A percentile compares a stretch with the other conserved stretches of the same genome.
These are phyloP conservation scores for Cryphonectria nitschkei DNA, from an alignment of 2,329 filamentous ascomycete species.

Conservation along the genomic window DNA sequence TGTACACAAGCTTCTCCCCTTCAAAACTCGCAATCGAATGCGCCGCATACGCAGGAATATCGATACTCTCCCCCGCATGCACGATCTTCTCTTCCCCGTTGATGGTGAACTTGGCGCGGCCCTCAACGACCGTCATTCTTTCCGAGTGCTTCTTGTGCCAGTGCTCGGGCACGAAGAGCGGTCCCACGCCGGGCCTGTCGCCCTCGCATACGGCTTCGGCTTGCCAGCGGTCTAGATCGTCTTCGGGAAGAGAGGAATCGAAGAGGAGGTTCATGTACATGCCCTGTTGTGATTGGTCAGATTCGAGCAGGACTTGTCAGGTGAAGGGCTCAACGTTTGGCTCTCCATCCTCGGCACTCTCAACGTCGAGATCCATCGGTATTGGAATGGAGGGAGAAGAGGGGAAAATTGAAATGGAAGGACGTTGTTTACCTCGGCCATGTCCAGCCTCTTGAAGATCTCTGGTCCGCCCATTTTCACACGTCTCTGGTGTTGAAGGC, in stretches of 20 bases:
- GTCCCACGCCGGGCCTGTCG: background rate
- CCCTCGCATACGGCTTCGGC: constrained; percentile 10
- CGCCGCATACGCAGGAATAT: constrained; percentile 1
- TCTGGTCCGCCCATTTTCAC: constrained; percentile 3
- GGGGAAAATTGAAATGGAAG: too few relatives aligned
- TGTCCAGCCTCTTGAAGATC: constrained; percentile 13
- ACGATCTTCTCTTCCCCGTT: background rate
- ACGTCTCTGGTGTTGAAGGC: background rate
- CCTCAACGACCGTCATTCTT: constrained; percentile 11
- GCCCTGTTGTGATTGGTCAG: background rate
- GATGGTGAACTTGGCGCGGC: constrained; percentile 9
- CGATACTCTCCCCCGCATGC: background rate
- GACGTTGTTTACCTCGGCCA: constrained; percentile 14
- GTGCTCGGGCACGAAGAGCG: constrained; percentile 10
- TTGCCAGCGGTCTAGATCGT: constrained; percentile 10
- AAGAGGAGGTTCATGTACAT: constrained; percentile 6
- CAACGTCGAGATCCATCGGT: too few relatives aligned
- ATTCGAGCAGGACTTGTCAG: too few relatives aligned
- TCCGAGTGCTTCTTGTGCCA: constrained; percentile 22
- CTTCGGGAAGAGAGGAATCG: background rate
- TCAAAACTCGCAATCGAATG: constrained; percentile 11
- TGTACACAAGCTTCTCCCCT: constrained; percentile 14
- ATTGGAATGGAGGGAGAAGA: too few relatives aligned
- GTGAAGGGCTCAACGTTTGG: too few relatives aligned
- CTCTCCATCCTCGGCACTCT: too few relatives aligned